phyloP scores from a whole-genome alignment of 768 basidiomycete species.

The Lactarius akahatsu region DNA sequence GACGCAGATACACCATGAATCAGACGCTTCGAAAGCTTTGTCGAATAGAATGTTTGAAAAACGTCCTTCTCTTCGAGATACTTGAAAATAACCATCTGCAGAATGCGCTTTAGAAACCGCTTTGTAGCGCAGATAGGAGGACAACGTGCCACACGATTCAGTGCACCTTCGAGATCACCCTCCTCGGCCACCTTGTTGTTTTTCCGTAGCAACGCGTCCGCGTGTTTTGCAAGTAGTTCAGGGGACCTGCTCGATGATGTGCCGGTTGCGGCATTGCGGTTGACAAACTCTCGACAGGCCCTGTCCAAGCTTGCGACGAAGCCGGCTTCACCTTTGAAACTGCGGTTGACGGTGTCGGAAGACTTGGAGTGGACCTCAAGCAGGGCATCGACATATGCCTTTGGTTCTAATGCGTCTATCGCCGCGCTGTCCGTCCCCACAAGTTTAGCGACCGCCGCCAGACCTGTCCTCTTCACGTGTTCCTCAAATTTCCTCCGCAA shows the following conservation, averaged over 20 bases:
- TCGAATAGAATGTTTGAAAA: constrained; percentile 97
- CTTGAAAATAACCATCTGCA: constrained; percentile 94
- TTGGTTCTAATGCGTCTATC: constrained; percentile 76
- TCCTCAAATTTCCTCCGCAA: constrained; percentile 90
- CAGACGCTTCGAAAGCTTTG: constrained; percentile 88
- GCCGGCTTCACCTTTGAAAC: constrained; percentile 89
- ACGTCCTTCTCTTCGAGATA: constrained; percentile 99
- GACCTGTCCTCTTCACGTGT: constrained; percentile 90
- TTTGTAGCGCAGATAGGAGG: neutral
- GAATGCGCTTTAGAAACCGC: constrained; percentile 5
- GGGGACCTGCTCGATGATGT: constrained; percentile 83
- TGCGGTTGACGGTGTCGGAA: constrained; percentile 79
- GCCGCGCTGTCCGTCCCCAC: constrained; percentile 52
- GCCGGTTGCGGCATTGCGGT: constrained; percentile 87
- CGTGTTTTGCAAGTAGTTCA: constrained; percentile 88
- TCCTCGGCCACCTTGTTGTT: constrained; percentile 95
- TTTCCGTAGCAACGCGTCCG: constrained; percentile 86
- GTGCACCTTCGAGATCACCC: constrained; percentile 81
- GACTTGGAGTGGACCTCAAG: constrained; percentile 92
- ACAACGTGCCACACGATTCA: constrained; percentile 80
- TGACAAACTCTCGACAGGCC: constrained; percentile 95
- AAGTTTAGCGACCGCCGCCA: constrained; percentile 75
- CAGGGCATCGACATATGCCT: constrained; percentile 90
- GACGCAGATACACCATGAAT: constrained; percentile 90
- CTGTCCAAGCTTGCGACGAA: constrained; percentile 93